Evolutionary conservation across 768 basidiomycete species (phyloP), one percentile per base, ranked within the genome.

Genomic region (Suillus luteus): DNA sequence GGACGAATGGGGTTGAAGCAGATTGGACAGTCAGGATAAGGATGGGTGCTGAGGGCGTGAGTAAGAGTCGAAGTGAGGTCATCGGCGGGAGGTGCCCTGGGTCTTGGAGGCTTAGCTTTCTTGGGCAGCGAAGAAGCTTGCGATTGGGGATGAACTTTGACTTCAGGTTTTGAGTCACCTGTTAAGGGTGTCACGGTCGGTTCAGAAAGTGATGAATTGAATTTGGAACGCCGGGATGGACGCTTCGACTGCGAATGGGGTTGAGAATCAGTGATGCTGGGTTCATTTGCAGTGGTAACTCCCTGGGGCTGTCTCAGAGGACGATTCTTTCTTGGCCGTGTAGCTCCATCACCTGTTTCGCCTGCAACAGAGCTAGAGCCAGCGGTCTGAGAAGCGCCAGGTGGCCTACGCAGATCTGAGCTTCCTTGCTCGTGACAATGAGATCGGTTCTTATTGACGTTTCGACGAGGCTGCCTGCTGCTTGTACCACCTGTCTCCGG

Each of bases 1-100:
- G 94, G 94, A 40, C 86, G 84, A 48, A 98, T 87, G 0, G 88
- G 66, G 40, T 84, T 85, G 75, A 95, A 95, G 73, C 96, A 99
- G 67, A 90, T 96, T 22, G 86, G 79, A 68, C 92, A 94, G 70
- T 93, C 92, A 0, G 86, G 83, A 66, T 85, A 91, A 3, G 93
- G 92, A 0, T 88, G 83, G 0, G 84, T 85, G 66, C 85, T 84
- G 35, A 95, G 80, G 6, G 83, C 82, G 31, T 83, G 83, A 19
- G 83, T 90, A 62, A 95, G 85, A 3, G 81, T 83, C 5, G 91
- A 92, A 0, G 92, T 91, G 41, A 95, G 83, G 71, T 92, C 92
- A 66, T 89, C 86, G 4, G 79, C 73, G 0, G 57, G 61, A 1
- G 65, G 67, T n/a, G 64, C 70, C 10, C 65, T 66, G 1, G 63